These are phyloP conservation scores for Fusarium sp. DNA, from an alignment of 2,329 filamentous ascomycete genomes.

Conservation along the genomic window DNA sequence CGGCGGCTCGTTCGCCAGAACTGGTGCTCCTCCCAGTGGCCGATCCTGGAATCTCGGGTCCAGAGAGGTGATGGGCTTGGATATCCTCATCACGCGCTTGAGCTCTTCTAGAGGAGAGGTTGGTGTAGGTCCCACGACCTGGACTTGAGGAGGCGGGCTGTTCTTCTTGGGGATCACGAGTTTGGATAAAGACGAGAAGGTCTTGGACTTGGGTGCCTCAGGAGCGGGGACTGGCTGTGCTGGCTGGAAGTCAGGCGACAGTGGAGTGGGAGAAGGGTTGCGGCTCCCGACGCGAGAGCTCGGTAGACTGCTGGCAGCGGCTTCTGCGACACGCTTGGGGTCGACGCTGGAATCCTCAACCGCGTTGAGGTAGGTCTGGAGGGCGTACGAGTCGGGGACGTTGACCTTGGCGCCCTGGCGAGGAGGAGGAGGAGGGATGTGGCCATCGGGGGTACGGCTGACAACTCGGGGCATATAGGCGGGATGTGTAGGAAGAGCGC, in stretches of 20 bases:
- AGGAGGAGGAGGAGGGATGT: too few species aligned
- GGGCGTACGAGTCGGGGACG: slow-evolving; percentile 46
- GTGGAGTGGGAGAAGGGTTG: slow-evolving; percentile 20
- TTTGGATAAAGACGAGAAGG: slow-evolving; percentile 52
- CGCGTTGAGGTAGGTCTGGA: slow-evolving; percentile 48
- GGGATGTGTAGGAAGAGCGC: slow-evolving; percentile 18
- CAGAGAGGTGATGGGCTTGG: slow-evolving; percentile 26
- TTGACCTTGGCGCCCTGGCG: not conserved
- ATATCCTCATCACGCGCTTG: slow-evolving; percentile 17
- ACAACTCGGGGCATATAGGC: slow-evolving; percentile 23
- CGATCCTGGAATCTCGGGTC: slow-evolving; percentile 26
- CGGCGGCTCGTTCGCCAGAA: slow-evolving; percentile 4
- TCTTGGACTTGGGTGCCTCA: slow-evolving; percentile 35
- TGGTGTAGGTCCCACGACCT: slow-evolving; percentile 44
- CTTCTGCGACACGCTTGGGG: not conserved
- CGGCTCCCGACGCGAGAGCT: slow-evolving; percentile 15
- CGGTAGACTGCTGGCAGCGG: not conserved
- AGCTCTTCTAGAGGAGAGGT: slow-evolving; percentile 26
- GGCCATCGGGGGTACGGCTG: too few species aligned
- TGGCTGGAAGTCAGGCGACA: not conserved
- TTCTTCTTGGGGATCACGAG: slow-evolving; percentile 54
- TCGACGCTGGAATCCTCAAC: slow-evolving; percentile 26
- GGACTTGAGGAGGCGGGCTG: slow-evolving; percentile 51
- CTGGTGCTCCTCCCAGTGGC: slow-evolving; percentile 14
- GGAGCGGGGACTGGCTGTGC: slow-evolving; percentile 43